Evolutionary conservation across 2,329 filamentous ascomycete genomes (phyloP), one percentile per base, ranked within the genome.

Genomic region (Camptophora hylomeconis): DNA sequence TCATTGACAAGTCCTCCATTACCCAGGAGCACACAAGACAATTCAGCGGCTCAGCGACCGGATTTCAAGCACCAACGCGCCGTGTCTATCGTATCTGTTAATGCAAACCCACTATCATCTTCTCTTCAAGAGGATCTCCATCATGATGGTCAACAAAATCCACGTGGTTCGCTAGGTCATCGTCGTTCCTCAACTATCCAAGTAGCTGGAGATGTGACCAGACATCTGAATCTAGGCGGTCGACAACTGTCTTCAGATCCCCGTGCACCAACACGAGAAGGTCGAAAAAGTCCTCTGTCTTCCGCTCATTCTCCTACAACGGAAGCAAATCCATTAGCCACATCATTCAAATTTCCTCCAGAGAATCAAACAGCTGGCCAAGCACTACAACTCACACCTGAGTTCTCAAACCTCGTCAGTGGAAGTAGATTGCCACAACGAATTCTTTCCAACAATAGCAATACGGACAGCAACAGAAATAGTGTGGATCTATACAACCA

Each of bases 401-500:
- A n/a, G n/a, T n/a, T n/a, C n/a, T n/a, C n/a, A n/a, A n/a, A n/a
- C n/a, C n/a, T n/a, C n/a, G n/a, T n/a, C n/a, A n/a, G n/a, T n/a
- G n/a, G n/a, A n/a, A n/a, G n/a, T n/a, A n/a, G n/a, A n/a, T n/a
- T n/a, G n/a, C n/a, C 56, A 60, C 57, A 38, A 39, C 53, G 27
- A 63, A 54, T 92, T 28, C 63, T 92, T 30, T 82, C 84, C 3
- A 76, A 79, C 17, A 76, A 78, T 10, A 92, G 81, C 44, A 63
- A 80, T 40, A 70, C 71, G 36, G 72, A 71, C 30, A 95, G 87
- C 16, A 84, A 83, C 14, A 68, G 89, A 44, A 93, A 82, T 40
- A 98, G 89, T 50, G 80, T 80, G 30, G 89, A 98, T 47, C 92
- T 95, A 46, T 95, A 93, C 53, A 86, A 86, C 1, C 60, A 87